phyloP scores from a whole-genome alignment of 257 asterid species.

The Knoxia roxburghii region DNA sequence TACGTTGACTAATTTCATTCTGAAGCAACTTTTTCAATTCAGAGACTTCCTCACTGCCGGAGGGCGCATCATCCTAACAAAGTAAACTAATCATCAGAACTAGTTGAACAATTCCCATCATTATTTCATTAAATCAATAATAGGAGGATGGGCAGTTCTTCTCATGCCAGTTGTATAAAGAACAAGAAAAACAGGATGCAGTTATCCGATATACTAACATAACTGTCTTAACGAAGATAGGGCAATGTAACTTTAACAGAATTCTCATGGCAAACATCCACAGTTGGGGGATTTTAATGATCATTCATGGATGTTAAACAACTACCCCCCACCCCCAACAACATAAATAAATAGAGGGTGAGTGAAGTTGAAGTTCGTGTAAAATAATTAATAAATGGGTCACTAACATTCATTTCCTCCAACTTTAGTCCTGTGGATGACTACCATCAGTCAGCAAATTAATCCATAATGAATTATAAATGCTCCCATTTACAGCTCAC shows the following conservation, averaged over 20 bases:
- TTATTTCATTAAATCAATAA: neutral
- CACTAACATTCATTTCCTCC: neutral
- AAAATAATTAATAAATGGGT: neutral
- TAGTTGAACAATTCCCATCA: neutral
- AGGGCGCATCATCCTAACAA: conserved; percentile 40
- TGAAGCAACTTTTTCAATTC: conserved; percentile 69
- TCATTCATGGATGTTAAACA: neutral
- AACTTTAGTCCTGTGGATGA: neutral
- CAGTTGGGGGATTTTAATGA: neutral
- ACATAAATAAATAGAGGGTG: too few species aligned
- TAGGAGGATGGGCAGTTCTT: neutral
- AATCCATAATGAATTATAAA: neutral
- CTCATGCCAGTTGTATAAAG: neutral
- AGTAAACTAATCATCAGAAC: conserved; percentile 20
- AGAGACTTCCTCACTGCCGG: conserved; percentile 46
- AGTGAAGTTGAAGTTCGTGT: neutral
- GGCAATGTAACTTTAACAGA: neutral
- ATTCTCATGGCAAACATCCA: neutral
- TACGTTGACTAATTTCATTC: conserved; percentile 59
- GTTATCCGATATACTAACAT: too few species aligned
- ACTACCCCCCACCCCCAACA: too few species aligned
- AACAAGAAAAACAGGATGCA: neutral
- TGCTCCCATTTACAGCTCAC: conserved; percentile 1
- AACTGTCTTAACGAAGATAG: too few species aligned
- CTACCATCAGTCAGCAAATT: neutral